Base-by-base conservation (phyloP, 352 stramenopile species). In the Thraustochytrium sp. region DNA sequence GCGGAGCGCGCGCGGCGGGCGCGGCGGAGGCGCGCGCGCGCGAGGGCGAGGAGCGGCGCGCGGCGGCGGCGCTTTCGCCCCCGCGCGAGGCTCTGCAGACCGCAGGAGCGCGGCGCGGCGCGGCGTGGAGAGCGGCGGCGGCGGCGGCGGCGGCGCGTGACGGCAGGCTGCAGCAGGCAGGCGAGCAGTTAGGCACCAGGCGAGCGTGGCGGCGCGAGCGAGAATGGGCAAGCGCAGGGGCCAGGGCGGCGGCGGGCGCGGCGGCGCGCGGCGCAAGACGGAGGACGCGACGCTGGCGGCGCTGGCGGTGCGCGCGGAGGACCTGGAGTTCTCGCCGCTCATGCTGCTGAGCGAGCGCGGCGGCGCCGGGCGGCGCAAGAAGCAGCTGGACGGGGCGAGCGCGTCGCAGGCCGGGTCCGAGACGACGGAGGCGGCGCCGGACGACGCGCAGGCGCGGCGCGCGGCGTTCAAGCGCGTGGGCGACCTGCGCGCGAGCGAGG, bases 261-360 rank as follows among this genome's bases (percentile, higher is more conserved):
- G 16, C 5, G 5, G 42, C 5, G 42, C 5, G 42, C 42, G 42
- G 42, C 5, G 42, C 42, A 16, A 16, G 5, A 16, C 42, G 5
- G 42, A 49, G 42, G 5, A 49, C 5, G 5, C 42, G 42, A n/a
- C n/a, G n/a, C 5, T 49, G 42, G 16, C 42, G 5, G 16, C 5
- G 42, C 42, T 49, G 5, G 16, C 5, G 42, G 5, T 49, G 5
- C 16, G 5, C 5, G 42, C 42, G 16, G 62, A 75, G 40, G 62
- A 75, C 62, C 44, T 75, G 0, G 53, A 54, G 40, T 75, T 75
- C 62, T 75, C 62, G 2, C 37, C 62, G 62, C 37, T 54, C 26
- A 75, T 75, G 62, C 40, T 75, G 2, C 62, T 26, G 21, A 5
- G 53, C 4, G 62, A 75, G 29, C 29, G 21, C 55, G 53, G 18